Evolutionary conservation across 495 filamentous ascomycete genomes (phyloP), one percentile per base, ranked within the genome.

Genomic region (Aspergillus kassunensis): DNA sequence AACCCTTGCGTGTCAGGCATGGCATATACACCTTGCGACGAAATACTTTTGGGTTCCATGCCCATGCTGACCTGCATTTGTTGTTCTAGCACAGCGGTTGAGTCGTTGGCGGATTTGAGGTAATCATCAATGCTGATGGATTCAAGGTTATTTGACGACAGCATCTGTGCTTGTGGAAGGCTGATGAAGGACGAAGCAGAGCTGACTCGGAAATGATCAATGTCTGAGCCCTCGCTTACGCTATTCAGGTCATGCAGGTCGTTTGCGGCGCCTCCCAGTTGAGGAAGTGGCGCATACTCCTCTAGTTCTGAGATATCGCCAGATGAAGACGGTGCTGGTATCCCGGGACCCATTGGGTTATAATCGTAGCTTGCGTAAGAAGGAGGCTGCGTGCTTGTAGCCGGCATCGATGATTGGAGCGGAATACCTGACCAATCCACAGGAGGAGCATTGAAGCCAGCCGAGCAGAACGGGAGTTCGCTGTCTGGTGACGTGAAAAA

Each of bases 371-470:
- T 82, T 36, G 80, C 76, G 61, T 84, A 89, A 39, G 84, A 85
- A 21, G 83, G 84, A 21, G 84, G 70, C 59, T 88, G 86, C 57
- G 83, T 88, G 62, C 82, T 89, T 44, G 77, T 82, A 5, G 80
- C 76, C 53, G 84, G 78, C 41, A 76, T 76, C 11, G 77, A 74
- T 37, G 73, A 75, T 43, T 81, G 81, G 11, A 89, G 68, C 44
- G 86, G 83, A 57, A 86, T 84, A 46, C 85, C 81, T 34, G 80
- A 84, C 87, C 87, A 91, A 67, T 90, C 86, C 35, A 88, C 82
- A 6, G 84, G 79, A 10, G 78, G 74, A 9, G 82, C 80, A 42
- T 69, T 78, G 54, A 87, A 66, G 5, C 81, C 84, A 10, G 85
- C 80, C 50, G 86, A 87, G 56, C 84, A 81, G 44, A 86, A 68